Conservation (phyloP, 108 stramenopile species). For the Nitzschia inconspicua region DNA sequence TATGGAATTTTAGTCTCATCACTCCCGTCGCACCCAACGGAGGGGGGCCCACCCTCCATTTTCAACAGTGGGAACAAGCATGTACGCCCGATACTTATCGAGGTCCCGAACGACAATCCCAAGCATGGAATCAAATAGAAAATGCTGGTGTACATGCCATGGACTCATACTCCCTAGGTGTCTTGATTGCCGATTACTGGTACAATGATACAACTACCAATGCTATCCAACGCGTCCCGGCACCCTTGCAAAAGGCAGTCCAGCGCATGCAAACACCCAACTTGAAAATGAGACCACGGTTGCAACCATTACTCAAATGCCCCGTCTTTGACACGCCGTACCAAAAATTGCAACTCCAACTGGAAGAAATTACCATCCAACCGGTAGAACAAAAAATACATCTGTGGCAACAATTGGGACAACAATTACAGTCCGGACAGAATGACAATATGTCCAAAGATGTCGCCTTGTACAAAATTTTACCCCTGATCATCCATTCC, state of each 20-base stretch:
- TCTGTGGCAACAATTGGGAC: conserved; percentile 66
- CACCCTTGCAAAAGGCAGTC: conserved; percentile 69
- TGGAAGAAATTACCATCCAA: conserved; percentile 70
- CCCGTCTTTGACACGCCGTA: conserved; percentile 81
- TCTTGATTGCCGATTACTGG: conserved; percentile 66
- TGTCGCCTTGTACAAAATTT: conserved; percentile 63
- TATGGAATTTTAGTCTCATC: conserved; percentile 73
- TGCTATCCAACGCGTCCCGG: conserved; percentile 40
- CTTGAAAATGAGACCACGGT: conserved; percentile 61
- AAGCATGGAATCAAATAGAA: conserved; percentile 53
- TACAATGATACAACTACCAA: conserved; percentile 46
- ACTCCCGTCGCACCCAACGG: conserved; percentile 54
- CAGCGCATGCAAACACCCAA: conserved; percentile 66
- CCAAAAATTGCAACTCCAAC: conserved; percentile 51
- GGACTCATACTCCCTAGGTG: conserved; percentile 71
- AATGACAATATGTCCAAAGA: conserved; percentile 42
- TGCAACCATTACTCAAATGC: conserved; percentile 75
- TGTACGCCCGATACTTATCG: conserved; percentile 68
- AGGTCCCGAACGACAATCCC: conserved; percentile 67
- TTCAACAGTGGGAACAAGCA: conserved; percentile 54
- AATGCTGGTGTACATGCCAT: conserved; percentile 61
- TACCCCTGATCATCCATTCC: conserved; percentile 61
- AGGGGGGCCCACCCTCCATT: conserved; percentile 64
- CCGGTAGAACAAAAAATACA: conserved; percentile 70
- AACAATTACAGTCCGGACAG: conserved; percentile 29